These are phyloP conservation scores for Penicillium steckii DNA, from an alignment of 495 filamentous ascomycete species.

Conservation along the genomic window DNA sequence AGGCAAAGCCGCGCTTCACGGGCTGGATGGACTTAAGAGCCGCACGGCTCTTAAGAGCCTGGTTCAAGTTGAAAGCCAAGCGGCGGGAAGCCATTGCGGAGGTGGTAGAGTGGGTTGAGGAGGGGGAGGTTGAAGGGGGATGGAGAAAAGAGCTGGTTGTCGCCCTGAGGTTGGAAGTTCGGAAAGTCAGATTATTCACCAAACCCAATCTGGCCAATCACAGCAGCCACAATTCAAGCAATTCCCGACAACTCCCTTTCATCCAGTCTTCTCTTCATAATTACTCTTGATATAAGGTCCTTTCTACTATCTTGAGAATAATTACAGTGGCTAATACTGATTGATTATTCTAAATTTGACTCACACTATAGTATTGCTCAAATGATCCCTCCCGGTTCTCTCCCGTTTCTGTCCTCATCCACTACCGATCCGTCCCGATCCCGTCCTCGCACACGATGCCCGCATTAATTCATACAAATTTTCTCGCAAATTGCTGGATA, in stretches of 20 bases:
- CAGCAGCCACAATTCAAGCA: slow-evolving; percentile 50
- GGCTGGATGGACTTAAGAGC: slow-evolving; percentile 70
- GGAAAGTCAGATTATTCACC: slow-evolving; percentile 54
- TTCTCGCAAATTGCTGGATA: slow-evolving; percentile 50
- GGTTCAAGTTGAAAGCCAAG: slow-evolving; percentile 84
- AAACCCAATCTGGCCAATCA: slow-evolving; percentile 47
- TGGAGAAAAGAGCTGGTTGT: slow-evolving; percentile 40
- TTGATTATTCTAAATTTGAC: not conserved
- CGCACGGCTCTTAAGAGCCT: slow-evolving; percentile 79
- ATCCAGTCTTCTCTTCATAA: not conserved
- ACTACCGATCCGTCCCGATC: slow-evolving; percentile 18
- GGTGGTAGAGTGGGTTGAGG: slow-evolving; percentile 24
- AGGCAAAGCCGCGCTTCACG: slow-evolving; percentile 79
- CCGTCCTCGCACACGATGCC: not conserved
- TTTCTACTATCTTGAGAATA: too few relatives aligned
- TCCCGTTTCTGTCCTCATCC: not conserved
- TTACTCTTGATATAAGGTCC: too few relatives aligned
- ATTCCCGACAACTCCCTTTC: slow-evolving; percentile 41
- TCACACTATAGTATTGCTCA: not conserved
- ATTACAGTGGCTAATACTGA: too few relatives aligned
- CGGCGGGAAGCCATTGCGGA: slow-evolving; percentile 87
- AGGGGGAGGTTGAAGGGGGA: slow-evolving; percentile 31
- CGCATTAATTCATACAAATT: slow-evolving; percentile 24
- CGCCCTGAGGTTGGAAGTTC: slow-evolving; percentile 50
- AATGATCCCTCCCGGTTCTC: not conserved